phyloP scores from a whole-genome alignment of 768 basidiomycete genomes.

The Agaricus blazei region DNA sequence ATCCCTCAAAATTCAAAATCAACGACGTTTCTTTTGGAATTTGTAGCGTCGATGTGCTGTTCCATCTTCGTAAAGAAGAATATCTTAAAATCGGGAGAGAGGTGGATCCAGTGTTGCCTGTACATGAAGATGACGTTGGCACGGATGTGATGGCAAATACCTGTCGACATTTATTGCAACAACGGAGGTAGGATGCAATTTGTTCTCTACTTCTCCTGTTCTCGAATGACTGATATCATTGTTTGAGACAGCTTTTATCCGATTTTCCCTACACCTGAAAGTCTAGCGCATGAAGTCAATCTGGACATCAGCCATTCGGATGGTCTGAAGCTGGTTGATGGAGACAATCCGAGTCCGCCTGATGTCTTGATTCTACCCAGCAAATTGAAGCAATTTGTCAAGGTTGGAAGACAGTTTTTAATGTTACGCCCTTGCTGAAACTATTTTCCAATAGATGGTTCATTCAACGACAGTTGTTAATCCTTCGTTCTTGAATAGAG shows the following conservation, averaged over 20 bases:
- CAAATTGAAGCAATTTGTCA: constrained; percentile 83
- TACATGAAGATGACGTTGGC: constrained; percentile 36
- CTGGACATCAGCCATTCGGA: constrained; percentile 81
- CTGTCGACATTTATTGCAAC: constrained; percentile 78
- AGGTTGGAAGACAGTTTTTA: constrained; percentile 40
- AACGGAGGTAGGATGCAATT: constrained; percentile 58
- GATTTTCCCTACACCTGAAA: constrained; percentile 80
- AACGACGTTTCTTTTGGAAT: constrained; percentile 78
- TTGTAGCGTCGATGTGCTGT: constrained; percentile 83
- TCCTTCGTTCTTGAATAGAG: constrained; percentile 71
- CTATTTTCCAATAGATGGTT: constrained; percentile 47
- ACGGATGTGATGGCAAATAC: constrained; percentile 77
- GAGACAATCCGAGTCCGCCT: constrained; percentile 51
- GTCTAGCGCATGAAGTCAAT: constrained; percentile 76
- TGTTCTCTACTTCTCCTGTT: background rate
- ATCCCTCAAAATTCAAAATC: constrained; percentile 81
- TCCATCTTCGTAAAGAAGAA: constrained; percentile 86
- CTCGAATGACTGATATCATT: background rate
- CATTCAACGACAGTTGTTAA: constrained; percentile 80
- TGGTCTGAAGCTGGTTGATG: constrained; percentile 31
- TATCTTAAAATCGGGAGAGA: constrained; percentile 64
- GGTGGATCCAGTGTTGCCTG: constrained; percentile 37
- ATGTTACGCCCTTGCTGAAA: background rate
- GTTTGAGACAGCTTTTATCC: constrained; percentile 77
- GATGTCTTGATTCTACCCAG: constrained; percentile 88